A percentile compares a stretch with the other conserved stretches of the same genome.
phyloP scores from a whole-genome alignment of 108 stramenopile genomes.

The Aurantiochytrium sp. region DNA sequence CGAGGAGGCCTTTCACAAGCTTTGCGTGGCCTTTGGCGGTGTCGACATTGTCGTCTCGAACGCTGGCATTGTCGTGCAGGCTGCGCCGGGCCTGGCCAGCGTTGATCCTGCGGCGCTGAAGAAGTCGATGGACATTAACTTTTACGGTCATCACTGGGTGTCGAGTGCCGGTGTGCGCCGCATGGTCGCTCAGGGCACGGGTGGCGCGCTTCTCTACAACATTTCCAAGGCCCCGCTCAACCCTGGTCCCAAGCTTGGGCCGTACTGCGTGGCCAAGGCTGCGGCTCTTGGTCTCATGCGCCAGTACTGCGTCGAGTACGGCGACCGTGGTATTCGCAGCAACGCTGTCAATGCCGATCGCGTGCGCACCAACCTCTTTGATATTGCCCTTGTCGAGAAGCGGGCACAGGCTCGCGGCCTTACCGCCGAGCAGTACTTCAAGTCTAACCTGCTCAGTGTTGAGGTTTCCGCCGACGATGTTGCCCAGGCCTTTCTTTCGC shows the following conservation, averaged over 20 bases:
- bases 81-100: neutral
- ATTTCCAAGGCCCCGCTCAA: conserved; percentile 4
- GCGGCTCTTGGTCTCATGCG: conserved; percentile 12
- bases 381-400: neutral
- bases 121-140: conserved; percentile 1
- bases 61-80: neutral
- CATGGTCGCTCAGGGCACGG: neutral
- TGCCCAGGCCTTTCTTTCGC: neutral
- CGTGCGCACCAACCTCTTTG: conserved; percentile 9
- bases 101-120: neutral
- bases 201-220: conserved; percentile 6
- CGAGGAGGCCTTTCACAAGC: neutral
- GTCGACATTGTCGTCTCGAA: neutral
- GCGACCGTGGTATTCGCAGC: neutral
- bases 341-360: conserved; percentile 8
- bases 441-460: neutral
- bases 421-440: neutral
- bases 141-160: neutral
- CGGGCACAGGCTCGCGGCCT: conserved; percentile 2
- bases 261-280: conserved; percentile 17
- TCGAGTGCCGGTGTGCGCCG: conserved; percentile 4
- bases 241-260: conserved; percentile 11
- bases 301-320: conserved; percentile 13
- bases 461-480: neutral
- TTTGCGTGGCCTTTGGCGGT: neutral